Evolutionary conservation across 495 filamentous ascomycete genomes (phyloP).

Genomic region (Tricharina praecox): DNA sequence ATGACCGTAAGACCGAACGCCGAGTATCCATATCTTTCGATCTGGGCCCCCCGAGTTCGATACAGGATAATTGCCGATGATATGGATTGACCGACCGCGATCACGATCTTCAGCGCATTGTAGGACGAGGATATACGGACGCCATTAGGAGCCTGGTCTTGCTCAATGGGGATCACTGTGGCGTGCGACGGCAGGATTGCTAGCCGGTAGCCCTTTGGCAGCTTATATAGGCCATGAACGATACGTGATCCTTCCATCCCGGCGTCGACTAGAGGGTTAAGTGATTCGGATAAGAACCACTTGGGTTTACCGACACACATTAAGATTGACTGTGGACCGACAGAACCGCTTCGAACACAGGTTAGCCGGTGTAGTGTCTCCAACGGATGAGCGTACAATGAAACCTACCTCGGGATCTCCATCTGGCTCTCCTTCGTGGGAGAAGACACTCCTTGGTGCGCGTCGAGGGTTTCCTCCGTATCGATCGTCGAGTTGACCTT

Average conservation of each 20-base stretch:
- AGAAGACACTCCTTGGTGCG: too few relatives aligned
- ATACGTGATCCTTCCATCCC: not conserved
- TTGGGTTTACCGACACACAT: too few relatives aligned
- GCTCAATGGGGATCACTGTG: constrained; percentile 5
- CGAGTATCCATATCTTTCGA: constrained; percentile 30
- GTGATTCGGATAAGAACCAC: too few relatives aligned
- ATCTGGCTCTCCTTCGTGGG: too few relatives aligned
- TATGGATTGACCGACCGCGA: constrained; percentile 30
- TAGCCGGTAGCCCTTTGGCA: constrained; percentile 15
- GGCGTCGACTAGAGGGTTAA: not conserved
- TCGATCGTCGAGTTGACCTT: not conserved
- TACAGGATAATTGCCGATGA: constrained; percentile 29
- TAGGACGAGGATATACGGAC: constrained; percentile 10
- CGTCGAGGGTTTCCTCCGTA: too few relatives aligned
- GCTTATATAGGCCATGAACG: constrained; percentile 10
- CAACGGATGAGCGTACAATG: too few relatives aligned
- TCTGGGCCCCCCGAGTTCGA: constrained; percentile 28
- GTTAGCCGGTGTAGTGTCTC: too few relatives aligned
- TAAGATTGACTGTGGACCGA: not conserved
- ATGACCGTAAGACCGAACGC: constrained; percentile 34
- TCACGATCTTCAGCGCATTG: constrained; percentile 19
- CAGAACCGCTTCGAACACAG: too few relatives aligned
- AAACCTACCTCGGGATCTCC: not conserved
- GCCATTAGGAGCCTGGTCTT: not conserved
- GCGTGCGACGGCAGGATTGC: constrained; percentile 14